These are phyloP conservation scores for Arctostaphylos glauca DNA, from an alignment of 148 eudicot species.

Conservation along the genomic window DNA sequence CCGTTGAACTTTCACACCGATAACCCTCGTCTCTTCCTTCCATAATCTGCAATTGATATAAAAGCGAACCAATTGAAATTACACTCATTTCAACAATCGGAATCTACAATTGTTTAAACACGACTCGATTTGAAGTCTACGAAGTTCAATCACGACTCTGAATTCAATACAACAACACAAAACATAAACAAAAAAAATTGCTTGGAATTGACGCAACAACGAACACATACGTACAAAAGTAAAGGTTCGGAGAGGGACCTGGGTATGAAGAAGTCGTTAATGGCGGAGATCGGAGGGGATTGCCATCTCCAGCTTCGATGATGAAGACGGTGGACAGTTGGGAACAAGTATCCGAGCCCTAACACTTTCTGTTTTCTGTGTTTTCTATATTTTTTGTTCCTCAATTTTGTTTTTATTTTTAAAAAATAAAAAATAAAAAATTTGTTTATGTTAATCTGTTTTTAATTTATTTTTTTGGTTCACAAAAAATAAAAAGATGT, in stretches of 20 bases:
- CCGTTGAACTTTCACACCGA: neutral
- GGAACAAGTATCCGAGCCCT: neutral
- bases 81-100: neutral
- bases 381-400: too few species aligned
- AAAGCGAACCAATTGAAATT: neutral
- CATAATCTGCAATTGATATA: constrained; percentile 7
- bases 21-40: neutral
- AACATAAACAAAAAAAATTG: neutral
- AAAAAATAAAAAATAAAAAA: too few species aligned
- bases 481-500: too few species aligned
- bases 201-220: too few species aligned
- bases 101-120: neutral
- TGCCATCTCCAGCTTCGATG: neutral
- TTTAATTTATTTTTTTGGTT: too few species aligned
- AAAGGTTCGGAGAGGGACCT: neutral
- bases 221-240: too few species aligned
- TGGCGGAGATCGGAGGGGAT: neutral
- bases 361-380: neutral
- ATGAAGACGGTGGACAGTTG: neutral
- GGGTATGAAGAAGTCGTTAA: neutral
- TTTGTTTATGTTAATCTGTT: too few species aligned
- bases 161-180: neutral
- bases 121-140: neutral
- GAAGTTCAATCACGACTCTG: neutral
- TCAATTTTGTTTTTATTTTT: too few species aligned